A percentile compares a stretch with the other conserved stretches of the same genome.
Conservation (phyloP, 2,329 filamentous ascomycete species). For the Diaporthe sp. region DNA sequence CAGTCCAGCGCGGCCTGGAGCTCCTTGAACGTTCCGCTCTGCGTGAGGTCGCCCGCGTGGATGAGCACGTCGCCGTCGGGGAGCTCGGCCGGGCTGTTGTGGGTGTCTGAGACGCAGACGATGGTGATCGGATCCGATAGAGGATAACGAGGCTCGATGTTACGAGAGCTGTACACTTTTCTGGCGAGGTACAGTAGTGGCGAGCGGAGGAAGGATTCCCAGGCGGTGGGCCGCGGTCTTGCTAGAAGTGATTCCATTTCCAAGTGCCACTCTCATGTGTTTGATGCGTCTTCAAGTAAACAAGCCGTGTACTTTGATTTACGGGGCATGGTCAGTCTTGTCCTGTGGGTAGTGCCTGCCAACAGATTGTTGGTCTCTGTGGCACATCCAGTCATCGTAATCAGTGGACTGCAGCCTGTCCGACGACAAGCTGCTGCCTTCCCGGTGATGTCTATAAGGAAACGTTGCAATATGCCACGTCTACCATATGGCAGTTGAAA, state of each 20-base stretch:
- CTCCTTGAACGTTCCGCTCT: conserved; percentile 57
- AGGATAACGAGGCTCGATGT: neutral
- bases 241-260: conserved; percentile 14
- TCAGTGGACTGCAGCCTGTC: neutral
- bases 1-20: conserved; percentile 55
- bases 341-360: neutral
- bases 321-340: neutral
- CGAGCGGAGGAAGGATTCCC: conserved; percentile 11
- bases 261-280: neutral
- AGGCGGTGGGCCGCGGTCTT: conserved; percentile 13
- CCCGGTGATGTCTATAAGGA: neutral
- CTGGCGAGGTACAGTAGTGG: conserved; percentile 6
- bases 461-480: neutral
- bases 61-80: conserved; percentile 47
- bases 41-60: conserved; percentile 62
- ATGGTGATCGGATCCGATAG: conserved; percentile 9
- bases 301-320: neutral
- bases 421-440: neutral
- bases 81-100: neutral
- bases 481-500: neutral
- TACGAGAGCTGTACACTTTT: conserved; percentile 2
- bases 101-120: conserved; percentile 19
- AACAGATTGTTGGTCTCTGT: neutral
- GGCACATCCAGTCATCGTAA: neutral
- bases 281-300: neutral